phyloP scores from a whole-genome alignment of 495 filamentous ascomycete species.

The Jackrogersella minutella region DNA sequence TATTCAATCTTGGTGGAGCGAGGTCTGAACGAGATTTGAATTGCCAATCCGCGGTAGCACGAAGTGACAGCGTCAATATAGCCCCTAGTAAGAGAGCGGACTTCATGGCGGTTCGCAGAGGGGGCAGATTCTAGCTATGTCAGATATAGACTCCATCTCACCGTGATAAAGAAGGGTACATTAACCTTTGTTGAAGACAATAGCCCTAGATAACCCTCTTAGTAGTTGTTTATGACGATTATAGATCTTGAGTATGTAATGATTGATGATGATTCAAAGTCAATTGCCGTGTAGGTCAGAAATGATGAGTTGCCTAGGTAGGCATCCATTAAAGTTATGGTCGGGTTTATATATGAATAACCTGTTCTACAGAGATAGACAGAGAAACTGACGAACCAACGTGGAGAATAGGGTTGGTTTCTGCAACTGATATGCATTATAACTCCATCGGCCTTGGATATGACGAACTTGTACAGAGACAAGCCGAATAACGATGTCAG shows the following conservation, averaged over 20 bases:
- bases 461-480: not conserved
- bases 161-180: conserved; percentile 58
- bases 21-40: conserved; percentile 64
- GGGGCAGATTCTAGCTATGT: conserved; percentile 45
- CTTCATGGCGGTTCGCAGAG: conserved; percentile 50
- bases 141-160: conserved; percentile 51
- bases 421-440: conserved; percentile 9
- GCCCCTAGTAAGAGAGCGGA: conserved; percentile 34
- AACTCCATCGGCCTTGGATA: not conserved
- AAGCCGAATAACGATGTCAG: conserved; percentile 12
- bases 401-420: not conserved
- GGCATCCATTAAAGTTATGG: not conserved
- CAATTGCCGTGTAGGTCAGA: not conserved
- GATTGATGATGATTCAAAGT: not conserved
- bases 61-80: conserved; percentile 39
- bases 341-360: not conserved
- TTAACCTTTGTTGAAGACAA: conserved; percentile 62
- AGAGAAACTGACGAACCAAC: not conserved
- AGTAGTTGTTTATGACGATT: conserved; percentile 10
- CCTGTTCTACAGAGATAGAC: not conserved
- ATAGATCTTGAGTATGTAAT: not conserved
- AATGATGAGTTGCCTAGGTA: not conserved
- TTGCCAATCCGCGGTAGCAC: conserved; percentile 60
- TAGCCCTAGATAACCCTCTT: conserved; percentile 47
- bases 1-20: conserved; percentile 63